These are phyloP conservation scores for Lyophyllum semitale DNA, from an alignment of 768 basidiomycete genomes.

Conservation along the genomic window DNA sequence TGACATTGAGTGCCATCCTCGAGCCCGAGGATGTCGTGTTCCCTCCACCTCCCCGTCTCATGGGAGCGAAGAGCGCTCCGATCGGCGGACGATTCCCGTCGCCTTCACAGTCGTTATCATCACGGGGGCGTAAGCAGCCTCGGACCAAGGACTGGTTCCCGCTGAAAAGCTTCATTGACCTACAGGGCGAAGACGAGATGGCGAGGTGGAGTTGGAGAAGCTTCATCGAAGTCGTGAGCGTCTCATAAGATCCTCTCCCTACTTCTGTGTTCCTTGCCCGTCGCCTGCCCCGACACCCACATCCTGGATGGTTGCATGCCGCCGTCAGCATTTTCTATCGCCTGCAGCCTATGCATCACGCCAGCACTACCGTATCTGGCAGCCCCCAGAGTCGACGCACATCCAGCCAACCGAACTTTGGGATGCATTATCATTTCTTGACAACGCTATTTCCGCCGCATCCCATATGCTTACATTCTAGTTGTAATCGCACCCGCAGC, in stretches of 20 bases:
- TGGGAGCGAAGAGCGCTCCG: constrained; percentile 14
- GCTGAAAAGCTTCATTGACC: constrained; percentile 66
- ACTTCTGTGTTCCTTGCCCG: background rate
- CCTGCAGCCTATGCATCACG: background rate
- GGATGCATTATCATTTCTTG: background rate
- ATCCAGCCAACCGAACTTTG: background rate
- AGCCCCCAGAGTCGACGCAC: background rate
- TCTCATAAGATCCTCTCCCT: constrained; percentile 23
- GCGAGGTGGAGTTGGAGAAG: constrained; percentile 59
- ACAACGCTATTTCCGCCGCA: background rate
- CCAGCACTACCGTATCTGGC: background rate
- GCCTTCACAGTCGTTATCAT: constrained; percentile 4
- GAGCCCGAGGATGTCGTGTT: constrained; percentile 43
- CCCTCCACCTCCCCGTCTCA: constrained; percentile 20
- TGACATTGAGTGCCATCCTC: constrained; percentile 21
- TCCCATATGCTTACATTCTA: background rate
- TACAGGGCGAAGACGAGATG: constrained; percentile 47
- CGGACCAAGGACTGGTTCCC: constrained; percentile 52
- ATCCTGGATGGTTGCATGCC: background rate
- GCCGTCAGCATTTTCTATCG: background rate
- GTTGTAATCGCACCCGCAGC: background rate
- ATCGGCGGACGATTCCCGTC: constrained; percentile 14
- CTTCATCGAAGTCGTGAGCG: constrained; percentile 58
- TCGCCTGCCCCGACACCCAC: constrained; percentile 9
- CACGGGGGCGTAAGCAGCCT: constrained; percentile 17